Percentiles rank a stretch among this genome's conserved stretches.
These are phyloP conservation scores for Macrolepiota albuminosa DNA, from an alignment of 768 basidiomycete species.

Conservation along the genomic window DNA sequence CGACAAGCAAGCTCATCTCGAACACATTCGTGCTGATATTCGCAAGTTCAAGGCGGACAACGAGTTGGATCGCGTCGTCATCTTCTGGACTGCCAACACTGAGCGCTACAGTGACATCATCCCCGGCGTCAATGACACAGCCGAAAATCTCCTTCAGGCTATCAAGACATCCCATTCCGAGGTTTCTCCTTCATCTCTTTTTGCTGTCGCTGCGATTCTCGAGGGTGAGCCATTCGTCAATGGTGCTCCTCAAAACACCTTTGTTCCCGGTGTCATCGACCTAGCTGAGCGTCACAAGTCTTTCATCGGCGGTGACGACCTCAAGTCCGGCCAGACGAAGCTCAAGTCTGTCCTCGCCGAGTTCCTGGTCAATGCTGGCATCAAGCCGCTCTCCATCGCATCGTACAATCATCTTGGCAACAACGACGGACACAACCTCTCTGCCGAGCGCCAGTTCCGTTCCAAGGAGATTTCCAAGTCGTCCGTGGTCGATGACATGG, in stretches of 20 bases:
- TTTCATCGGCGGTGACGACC: constrained; percentile 97
- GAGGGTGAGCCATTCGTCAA: constrained; percentile 96
- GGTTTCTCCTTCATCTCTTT: constrained; percentile 94
- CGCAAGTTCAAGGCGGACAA: constrained; percentile 86
- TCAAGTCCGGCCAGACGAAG: constrained; percentile 97
- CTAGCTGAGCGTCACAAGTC: constrained; percentile 86
- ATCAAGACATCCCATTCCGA: constrained; percentile 86
- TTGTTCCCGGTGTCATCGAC: constrained; percentile 90
- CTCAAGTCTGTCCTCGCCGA: constrained; percentile 96
- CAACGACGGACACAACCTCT: constrained; percentile 93
- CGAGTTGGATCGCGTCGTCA: constrained; percentile 79
- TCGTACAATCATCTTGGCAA: constrained; percentile 99
- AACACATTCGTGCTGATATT: constrained; percentile 90
- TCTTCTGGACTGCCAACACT: constrained; percentile 99
- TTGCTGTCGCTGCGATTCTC: constrained; percentile 93
- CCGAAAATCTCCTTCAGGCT: constrained; percentile 76
- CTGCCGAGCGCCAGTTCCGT: constrained; percentile 89
- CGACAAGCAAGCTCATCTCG: constrained; percentile 89
- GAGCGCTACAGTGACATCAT: constrained; percentile 96
- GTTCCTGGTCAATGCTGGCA: constrained; percentile 97
- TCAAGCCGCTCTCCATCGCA: constrained; percentile 95
- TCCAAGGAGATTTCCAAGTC: constrained; percentile 99
- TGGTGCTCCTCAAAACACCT: constrained; percentile 98
- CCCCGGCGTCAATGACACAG: constrained; percentile 92
- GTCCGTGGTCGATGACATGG: constrained; percentile 98